A percentile compares a stretch with the other conserved stretches of the same genome.
Evolutionary conservation across 306 rosid species (phyloP).

Genomic region (Oemleria cerasiformis): DNA sequence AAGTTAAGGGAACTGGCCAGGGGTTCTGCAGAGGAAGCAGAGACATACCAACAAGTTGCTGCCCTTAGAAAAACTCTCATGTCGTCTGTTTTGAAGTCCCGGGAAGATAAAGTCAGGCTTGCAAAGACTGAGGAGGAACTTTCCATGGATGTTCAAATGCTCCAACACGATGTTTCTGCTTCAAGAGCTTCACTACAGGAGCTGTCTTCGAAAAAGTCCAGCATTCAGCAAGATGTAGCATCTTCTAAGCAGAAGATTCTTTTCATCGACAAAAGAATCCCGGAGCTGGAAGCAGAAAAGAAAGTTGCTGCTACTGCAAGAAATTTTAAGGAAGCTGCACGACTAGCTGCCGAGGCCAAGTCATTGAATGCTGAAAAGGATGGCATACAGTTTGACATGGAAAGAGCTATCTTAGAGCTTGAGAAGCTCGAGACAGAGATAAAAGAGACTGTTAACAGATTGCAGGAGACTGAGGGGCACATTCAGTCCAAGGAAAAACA

Average conservation of each 20-base stretch:
- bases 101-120: conserved; percentile 61
- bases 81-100: conserved; percentile 56
- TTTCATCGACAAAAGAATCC: conserved; percentile 74
- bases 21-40: conserved; percentile 61
- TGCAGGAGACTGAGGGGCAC: conserved; percentile 61
- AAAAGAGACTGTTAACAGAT: conserved; percentile 42
- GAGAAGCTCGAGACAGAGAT: conserved; percentile 69
- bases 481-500: conserved; percentile 66
- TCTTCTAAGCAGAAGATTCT: conserved; percentile 66
- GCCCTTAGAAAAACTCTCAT: conserved; percentile 57
- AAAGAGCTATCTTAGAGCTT: conserved; percentile 41
- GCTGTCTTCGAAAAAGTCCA: conserved; percentile 71
- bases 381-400: conserved; percentile 48
- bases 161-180: conserved; percentile 56
- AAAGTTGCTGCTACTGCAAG: conserved; percentile 76
- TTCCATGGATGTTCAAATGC: conserved; percentile 54
- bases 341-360: conserved; percentile 75
- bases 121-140: conserved; percentile 65
- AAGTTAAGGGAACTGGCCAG: conserved; percentile 49
- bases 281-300: conserved; percentile 83
- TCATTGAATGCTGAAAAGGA: conserved; percentile 57
- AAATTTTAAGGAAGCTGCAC: conserved; percentile 85
- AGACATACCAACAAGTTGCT: conserved; percentile 44
- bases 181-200: conserved; percentile 80
- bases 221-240: conserved; percentile 62